Percentiles rank a stretch among this genome's conserved stretches.
Evolutionary conservation across 2,329 filamentous ascomycete species (phyloP).

Genomic region (Claviceps citrina): DNA sequence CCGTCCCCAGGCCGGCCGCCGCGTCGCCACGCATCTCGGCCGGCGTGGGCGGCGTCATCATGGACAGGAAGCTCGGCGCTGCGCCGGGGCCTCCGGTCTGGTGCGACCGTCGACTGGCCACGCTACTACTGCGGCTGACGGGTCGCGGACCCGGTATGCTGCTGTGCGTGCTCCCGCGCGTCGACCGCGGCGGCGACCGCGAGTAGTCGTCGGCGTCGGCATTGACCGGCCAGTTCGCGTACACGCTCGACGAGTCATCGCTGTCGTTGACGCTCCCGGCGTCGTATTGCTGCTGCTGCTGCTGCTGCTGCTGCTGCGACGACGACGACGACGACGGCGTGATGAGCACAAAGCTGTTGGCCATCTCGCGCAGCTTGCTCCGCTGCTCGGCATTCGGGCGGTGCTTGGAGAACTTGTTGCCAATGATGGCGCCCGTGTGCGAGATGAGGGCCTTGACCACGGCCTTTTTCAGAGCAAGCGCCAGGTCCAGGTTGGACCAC

Average conservation of each 20-base stretch:
- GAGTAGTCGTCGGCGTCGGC: too few species aligned
- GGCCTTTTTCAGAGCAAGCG: conserved; percentile 82
- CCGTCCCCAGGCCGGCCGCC: conserved; percentile 14
- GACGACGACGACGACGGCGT: conserved; percentile 19
- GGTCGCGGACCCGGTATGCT: conserved; percentile 30
- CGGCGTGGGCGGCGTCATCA: conserved; percentile 31
- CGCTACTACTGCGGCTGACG: conserved; percentile 37
- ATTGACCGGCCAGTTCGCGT: conserved; percentile 35
- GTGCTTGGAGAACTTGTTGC: conserved; percentile 90
- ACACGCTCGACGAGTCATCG: conserved; percentile 41
- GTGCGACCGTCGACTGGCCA: conserved; percentile 31
- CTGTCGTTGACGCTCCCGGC: conserved; percentile 32
- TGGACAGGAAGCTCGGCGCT: conserved; percentile 29
- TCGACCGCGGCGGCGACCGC: conserved; percentile 39
- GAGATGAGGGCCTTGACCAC: conserved; percentile 88
- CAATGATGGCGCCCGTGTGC: conserved; percentile 88
- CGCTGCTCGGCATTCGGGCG: conserved; percentile 68
- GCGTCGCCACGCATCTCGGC: conserved; percentile 14
- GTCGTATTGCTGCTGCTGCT: too few species aligned
- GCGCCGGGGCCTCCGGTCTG: conserved; percentile 17
- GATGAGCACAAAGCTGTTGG: conserved; percentile 57
- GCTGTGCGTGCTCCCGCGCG: conserved; percentile 32
- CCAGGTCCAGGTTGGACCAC: conserved; percentile 93
- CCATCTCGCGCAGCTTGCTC: conserved; percentile 65
- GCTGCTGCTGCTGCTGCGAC: too few species aligned